Conservation (phyloP, 208 protist species). For the Leishmania guyanensis region DNA sequence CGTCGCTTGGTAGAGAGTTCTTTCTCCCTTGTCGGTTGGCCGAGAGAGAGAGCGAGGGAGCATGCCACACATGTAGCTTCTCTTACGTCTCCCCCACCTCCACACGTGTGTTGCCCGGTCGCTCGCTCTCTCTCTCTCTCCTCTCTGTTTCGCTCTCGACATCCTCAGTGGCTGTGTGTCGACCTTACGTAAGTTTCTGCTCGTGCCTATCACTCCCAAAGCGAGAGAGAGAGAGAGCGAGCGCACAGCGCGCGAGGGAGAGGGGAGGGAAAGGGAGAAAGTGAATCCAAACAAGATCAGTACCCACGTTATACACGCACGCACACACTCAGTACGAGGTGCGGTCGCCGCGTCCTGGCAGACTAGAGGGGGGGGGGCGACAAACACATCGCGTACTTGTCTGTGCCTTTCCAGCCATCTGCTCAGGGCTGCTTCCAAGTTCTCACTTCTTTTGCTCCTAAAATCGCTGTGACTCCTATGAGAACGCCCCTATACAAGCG, state of each 20-base stretch:
- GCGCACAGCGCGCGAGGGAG: neutral
- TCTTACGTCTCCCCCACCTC: neutral
- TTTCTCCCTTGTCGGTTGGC: neutral
- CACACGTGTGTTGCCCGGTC: neutral
- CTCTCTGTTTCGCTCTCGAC: neutral
- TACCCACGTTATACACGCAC: neutral
- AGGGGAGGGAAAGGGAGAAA: neutral
- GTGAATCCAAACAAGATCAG: neutral
- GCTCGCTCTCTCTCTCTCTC: neutral
- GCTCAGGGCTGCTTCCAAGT: neutral
- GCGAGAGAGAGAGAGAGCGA: neutral
- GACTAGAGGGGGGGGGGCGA: neutral
- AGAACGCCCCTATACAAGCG: neutral
- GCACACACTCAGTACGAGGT: neutral
- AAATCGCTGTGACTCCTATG: neutral
- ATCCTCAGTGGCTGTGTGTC: neutral
- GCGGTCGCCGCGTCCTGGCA: neutral
- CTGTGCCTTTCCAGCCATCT: neutral
- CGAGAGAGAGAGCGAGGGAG: neutral
- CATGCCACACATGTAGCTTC: too few species aligned
- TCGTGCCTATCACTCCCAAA: neutral
- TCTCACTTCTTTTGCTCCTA: neutral
- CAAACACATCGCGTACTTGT: neutral
- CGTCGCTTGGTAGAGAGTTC: neutral
- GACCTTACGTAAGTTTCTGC: neutral